These are phyloP conservation scores for Monilinia fructicola DNA, from an alignment of 2,329 filamentous ascomycete species.

Conservation along the genomic window DNA sequence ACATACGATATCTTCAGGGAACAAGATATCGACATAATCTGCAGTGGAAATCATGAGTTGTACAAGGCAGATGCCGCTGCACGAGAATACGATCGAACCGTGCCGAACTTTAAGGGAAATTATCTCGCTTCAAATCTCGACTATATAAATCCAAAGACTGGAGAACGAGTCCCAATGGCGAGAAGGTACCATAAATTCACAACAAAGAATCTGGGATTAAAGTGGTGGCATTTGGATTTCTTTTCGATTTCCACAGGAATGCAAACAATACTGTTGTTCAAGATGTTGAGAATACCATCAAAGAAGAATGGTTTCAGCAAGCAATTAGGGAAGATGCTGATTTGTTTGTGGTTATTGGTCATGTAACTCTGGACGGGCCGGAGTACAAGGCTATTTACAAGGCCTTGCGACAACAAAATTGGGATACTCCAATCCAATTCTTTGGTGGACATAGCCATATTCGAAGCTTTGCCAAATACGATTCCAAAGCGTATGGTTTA, in stretches of 20 bases:
- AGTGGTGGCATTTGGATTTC: constrained; percentile 86
- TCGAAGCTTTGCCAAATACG: constrained; percentile 78
- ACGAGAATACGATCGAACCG: constrained; percentile 74
- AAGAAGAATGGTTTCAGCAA: constrained; percentile 84
- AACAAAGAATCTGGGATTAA: constrained; percentile 86
- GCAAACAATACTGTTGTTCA: constrained; percentile 88
- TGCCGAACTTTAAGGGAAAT: constrained; percentile 75
- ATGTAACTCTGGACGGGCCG: constrained; percentile 76
- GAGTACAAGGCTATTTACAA: constrained; percentile 78
- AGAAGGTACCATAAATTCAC: constrained; percentile 84
- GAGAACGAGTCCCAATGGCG: constrained; percentile 72
- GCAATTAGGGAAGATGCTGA: constrained; percentile 84
- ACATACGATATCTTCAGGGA: constrained; percentile 84
- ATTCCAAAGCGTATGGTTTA: constrained; percentile 73
- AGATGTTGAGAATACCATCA: constrained; percentile 74
- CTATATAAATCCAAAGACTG: constrained; percentile 72
- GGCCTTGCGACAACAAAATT: constrained; percentile 72
- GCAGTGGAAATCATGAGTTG: constrained; percentile 91
- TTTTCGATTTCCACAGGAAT: constrained; percentile 91
- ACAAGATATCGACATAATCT: constrained; percentile 81
- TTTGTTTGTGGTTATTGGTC: constrained; percentile 81
- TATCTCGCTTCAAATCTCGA: constrained; percentile 94
- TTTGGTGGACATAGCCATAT: constrained; percentile 92
- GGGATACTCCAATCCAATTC: constrained; percentile 83
- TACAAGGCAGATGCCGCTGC: constrained; percentile 78